These are phyloP conservation scores for Oleoguttula mirabilis DNA, from an alignment of 495 filamentous ascomycete genomes.

Conservation along the genomic window DNA sequence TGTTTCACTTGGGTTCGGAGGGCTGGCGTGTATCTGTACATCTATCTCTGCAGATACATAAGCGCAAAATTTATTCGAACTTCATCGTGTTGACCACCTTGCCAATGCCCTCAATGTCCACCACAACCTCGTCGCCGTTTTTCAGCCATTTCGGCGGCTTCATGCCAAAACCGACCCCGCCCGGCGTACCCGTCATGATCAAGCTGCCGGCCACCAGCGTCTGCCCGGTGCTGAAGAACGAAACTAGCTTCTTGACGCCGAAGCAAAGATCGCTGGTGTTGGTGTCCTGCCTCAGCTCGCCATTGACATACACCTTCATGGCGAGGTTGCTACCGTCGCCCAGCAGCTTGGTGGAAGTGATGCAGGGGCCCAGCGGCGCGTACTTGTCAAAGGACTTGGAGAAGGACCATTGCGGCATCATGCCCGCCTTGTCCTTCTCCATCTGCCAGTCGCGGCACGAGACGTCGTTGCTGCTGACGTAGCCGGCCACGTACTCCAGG, in stretches of 20 bases:
- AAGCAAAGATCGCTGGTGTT: slow-evolving; percentile 32
- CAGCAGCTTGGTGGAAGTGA: slow-evolving; percentile 26
- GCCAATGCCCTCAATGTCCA: slow-evolving; percentile 37
- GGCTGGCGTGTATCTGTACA: too few species aligned
- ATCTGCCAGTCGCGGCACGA: slow-evolving; percentile 38
- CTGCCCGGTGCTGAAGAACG: slow-evolving; percentile 23
- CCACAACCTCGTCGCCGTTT: slow-evolving; percentile 48
- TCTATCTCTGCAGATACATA: too few species aligned
- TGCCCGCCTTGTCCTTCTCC: slow-evolving; percentile 29
- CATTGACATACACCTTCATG: slow-evolving; percentile 33
- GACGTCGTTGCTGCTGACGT: slow-evolving; percentile 40
- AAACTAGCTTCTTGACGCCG: slow-evolving; percentile 25
- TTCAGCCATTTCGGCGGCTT: slow-evolving; percentile 43
- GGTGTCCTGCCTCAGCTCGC: slow-evolving; percentile 31
- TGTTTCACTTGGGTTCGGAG: too few species aligned
- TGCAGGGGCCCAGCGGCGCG: slow-evolving; percentile 30
- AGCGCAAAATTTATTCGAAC: slow-evolving; percentile 23
- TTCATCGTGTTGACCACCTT: slow-evolving; percentile 32
- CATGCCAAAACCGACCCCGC: slow-evolving; percentile 39
- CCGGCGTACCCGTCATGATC: slow-evolving; percentile 28
- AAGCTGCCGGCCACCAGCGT: slow-evolving; percentile 27
- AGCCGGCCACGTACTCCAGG: slow-evolving; percentile 38
- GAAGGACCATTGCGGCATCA: slow-evolving; percentile 30
- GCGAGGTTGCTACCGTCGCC: slow-evolving; percentile 22
- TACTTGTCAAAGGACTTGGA: slow-evolving; percentile 31